These are phyloP conservation scores for Trichothecium roseum DNA, from an alignment of 2,329 filamentous ascomycete genomes.

Conservation along the genomic window DNA sequence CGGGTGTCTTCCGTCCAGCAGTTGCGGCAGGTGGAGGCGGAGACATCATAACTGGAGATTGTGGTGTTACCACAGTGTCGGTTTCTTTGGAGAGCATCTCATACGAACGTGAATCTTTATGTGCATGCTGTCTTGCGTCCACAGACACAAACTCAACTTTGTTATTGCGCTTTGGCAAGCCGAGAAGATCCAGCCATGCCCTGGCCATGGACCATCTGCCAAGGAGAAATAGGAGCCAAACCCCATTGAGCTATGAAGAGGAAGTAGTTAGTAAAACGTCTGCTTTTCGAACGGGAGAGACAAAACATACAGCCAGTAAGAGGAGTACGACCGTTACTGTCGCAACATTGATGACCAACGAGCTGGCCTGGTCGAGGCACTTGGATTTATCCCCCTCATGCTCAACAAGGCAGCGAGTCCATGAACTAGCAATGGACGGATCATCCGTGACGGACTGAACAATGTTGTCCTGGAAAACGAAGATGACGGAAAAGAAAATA, in stretches of 20 bases:
- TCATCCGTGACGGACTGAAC: conserved; percentile 48
- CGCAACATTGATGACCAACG: conserved; percentile 60
- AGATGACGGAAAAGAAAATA: conserved; percentile 86
- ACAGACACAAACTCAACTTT: conserved; percentile 82
- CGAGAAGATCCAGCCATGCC: conserved; percentile 66
- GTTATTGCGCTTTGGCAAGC: conserved; percentile 32
- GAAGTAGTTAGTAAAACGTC: conserved; percentile 13
- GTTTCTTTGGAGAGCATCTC: conserved; percentile 64
- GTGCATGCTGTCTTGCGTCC: conserved; percentile 57
- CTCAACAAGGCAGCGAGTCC: conserved; percentile 61
- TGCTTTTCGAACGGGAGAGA: background rate
- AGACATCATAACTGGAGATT: conserved; percentile 27
- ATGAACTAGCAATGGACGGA: conserved; percentile 44
- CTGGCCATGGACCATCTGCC: conserved; percentile 75
- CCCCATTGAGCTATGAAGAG: conserved; percentile 56
- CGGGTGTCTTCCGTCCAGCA: conserved; percentile 35
- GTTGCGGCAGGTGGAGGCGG: conserved; percentile 11
- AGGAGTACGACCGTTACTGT: conserved; percentile 75
- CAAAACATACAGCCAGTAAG: conserved; percentile 59
- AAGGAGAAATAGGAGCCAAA: conserved; percentile 77
- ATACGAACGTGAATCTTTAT: conserved; percentile 59
- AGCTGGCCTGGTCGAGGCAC: conserved; percentile 52
- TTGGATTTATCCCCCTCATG: conserved; percentile 44
- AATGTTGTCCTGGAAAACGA: conserved; percentile 76
- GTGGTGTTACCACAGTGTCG: conserved; percentile 42